A percentile compares a stretch with the other conserved stretches of the same genome.
phyloP scores from a whole-genome alignment of 495 filamentous ascomycete species.

The Penicillium pancosmium region DNA sequence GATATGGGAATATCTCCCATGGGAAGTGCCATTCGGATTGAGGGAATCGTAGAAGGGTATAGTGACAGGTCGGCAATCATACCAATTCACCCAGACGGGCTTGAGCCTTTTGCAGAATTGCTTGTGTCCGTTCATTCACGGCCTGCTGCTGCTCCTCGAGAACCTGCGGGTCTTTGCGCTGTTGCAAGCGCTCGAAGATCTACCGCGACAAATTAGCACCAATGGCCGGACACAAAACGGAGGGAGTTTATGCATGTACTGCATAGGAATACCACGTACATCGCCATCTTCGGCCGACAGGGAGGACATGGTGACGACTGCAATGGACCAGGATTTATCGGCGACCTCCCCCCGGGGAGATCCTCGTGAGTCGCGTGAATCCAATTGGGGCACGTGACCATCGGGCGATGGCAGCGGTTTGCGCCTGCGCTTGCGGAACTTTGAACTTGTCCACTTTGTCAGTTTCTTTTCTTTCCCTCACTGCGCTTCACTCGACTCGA shows the following conservation, averaged over 20 bases:
- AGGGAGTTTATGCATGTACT: background rate
- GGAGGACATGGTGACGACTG: conserved; percentile 47
- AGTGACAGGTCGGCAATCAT: conserved; percentile 15
- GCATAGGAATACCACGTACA: conserved; percentile 23
- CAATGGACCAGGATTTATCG: conserved; percentile 36
- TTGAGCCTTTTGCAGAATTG: conserved; percentile 69
- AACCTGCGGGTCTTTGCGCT: conserved; percentile 61
- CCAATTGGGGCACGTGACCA: conserved; percentile 33
- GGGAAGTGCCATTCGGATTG: background rate
- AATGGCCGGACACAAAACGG: conserved; percentile 4
- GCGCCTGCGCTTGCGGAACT: background rate
- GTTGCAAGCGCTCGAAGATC: conserved; percentile 69
- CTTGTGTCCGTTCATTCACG: conserved; percentile 61
- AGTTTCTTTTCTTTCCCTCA: background rate
- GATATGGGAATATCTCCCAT: background rate
- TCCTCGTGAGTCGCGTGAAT: conserved; percentile 20
- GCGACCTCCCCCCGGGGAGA: conserved; percentile 5
- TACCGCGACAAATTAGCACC: conserved; percentile 25
- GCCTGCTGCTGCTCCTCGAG: conserved; percentile 63
- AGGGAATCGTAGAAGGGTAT: background rate
- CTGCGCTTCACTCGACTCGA: background rate
- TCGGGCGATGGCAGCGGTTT: background rate
- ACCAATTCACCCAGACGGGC: conserved; percentile 59
- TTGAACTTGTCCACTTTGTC: background rate
- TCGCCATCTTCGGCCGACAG: conserved; percentile 48